Base-by-base conservation (phyloP, 164 flowering plant genomes). In the Amborella trichopoda region DNA sequence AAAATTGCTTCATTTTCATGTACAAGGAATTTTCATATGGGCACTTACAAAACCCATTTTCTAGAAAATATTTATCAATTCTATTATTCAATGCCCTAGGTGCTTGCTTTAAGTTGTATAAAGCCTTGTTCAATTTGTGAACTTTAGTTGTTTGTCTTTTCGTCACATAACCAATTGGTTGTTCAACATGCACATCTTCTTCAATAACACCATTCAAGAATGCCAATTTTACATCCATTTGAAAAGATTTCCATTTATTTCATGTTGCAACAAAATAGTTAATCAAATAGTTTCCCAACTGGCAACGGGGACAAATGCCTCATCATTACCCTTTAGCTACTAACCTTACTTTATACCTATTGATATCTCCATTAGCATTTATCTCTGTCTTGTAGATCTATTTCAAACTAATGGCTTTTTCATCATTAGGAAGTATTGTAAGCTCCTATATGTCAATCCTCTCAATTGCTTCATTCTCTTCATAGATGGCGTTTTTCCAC, bases 341-440 rank as follows among this genome's bases (percentile, higher is more conserved):
- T n/a, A n/a, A n/a, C n/a, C n/a, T n/a, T n/a, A n/a, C n/a, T n/a
- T n/a, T n/a, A n/a, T n/a, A n/a, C n/a, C 26, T 44, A 9, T 43
- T 56, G 54, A 46, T 28, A 11, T 30, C 11, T 4, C 42, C 58
- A 2, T 54, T 21, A 11, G 12, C 13, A 17, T 45, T 54, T n/a
- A 24, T 4, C 45, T 54, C 38, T 2, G 58, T 46, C n/a, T 46
- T 54, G 23, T 46, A 54, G n/a, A 54, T 28, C 51, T 51, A 54
- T 23, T 46, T 54, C 1, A 54, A 50, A 12, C 46, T 39, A 10
- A 46, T 46, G 4, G 50, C n/a, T 6, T 54, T 54, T 8, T 54
- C 26, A 3, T 51, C 58, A 8, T 54, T 12, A 1, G 58, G 45
- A 5, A 53, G 58, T 12, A 24, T 26, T n/a, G n/a, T n/a, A n/a